phyloP scores from a whole-genome alignment of 2,329 filamentous ascomycete species.

The Exophiala oligosperma region DNA sequence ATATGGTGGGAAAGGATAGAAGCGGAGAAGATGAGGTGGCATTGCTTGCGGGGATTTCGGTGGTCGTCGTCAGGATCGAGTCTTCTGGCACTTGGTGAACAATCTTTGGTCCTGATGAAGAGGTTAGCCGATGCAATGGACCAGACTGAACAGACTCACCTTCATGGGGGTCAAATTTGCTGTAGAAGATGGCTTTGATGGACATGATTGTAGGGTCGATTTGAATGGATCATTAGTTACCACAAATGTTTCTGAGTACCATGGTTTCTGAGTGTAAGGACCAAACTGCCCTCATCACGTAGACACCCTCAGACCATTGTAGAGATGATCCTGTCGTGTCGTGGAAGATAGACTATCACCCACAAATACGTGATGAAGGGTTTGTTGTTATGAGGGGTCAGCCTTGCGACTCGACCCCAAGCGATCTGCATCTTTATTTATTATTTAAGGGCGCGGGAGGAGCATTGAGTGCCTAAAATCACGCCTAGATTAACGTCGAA shows the following conservation, averaged over 20 bases:
- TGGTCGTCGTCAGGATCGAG: slow-evolving; percentile 51
- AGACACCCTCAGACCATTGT: too few species aligned
- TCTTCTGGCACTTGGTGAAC: slow-evolving; percentile 65
- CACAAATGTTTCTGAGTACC: neutral
- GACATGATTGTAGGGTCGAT: slow-evolving; percentile 38
- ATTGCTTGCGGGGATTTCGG: slow-evolving; percentile 41
- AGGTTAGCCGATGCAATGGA: slow-evolving; percentile 2
- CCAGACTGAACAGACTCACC: slow-evolving; percentile 35
- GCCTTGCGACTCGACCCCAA: too few species aligned
- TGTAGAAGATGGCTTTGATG: slow-evolving; percentile 67
- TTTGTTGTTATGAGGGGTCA: too few species aligned
- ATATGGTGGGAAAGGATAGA: slow-evolving; percentile 81
- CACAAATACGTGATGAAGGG: too few species aligned
- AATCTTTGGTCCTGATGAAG: slow-evolving; percentile 56
- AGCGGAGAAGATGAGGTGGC: slow-evolving; percentile 54
- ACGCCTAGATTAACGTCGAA: too few species aligned
- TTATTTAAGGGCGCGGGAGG: too few species aligned
- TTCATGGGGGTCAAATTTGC: slow-evolving; percentile 63
- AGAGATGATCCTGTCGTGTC: too few species aligned
- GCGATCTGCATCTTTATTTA: too few species aligned
- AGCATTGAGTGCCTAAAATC: too few species aligned
- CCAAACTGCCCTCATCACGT: too few species aligned
- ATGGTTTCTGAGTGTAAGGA: neutral
- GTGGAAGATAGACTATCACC: too few species aligned
- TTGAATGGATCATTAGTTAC: neutral